phyloP scores from a whole-genome alignment of 225 moss, liverwort and hornwort genomes.

The Thuidium tamariscinum region DNA sequence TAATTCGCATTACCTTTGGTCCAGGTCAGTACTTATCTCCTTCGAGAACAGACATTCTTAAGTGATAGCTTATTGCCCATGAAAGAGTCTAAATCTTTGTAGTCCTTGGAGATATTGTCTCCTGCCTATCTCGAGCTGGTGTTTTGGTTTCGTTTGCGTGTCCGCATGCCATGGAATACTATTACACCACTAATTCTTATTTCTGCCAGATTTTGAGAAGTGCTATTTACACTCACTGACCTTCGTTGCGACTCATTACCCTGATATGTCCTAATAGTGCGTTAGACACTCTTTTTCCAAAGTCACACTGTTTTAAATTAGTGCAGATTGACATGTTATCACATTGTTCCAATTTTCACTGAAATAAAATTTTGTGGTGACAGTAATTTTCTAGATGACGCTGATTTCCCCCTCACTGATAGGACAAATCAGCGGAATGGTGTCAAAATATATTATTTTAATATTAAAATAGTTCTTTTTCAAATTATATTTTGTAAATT shows the following conservation, averaged over 20 bases:
- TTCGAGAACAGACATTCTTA: neutral
- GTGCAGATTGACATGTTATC: neutral
- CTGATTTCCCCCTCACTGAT: neutral
- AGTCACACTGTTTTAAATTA: neutral
- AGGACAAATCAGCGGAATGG: neutral
- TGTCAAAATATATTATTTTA: neutral
- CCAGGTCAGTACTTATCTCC: constrained; percentile 17
- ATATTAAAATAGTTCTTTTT: neutral
- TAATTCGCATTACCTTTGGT: constrained; percentile 54
- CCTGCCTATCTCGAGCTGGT: neutral
- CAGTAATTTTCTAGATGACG: too few species aligned
- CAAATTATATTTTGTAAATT: too few species aligned
- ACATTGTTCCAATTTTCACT: neutral
- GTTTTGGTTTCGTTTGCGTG: neutral
- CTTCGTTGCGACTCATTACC: neutral
- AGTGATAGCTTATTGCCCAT: neutral
- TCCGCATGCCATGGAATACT: neutral
- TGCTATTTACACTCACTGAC: neutral
- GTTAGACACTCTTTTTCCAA: neutral
- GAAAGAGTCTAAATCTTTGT: neutral
- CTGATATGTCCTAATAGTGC: neutral
- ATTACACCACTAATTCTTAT: neutral
- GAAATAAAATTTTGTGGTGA: neutral
- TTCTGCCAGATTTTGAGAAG: neutral
- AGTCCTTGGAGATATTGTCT: neutral